Percentiles rank a stretch among this genome's conserved stretches.
These are phyloP conservation scores for Exophiala dermatitidis DNA, from an alignment of 2,329 filamentous ascomycete genomes.

Conservation along the genomic window DNA sequence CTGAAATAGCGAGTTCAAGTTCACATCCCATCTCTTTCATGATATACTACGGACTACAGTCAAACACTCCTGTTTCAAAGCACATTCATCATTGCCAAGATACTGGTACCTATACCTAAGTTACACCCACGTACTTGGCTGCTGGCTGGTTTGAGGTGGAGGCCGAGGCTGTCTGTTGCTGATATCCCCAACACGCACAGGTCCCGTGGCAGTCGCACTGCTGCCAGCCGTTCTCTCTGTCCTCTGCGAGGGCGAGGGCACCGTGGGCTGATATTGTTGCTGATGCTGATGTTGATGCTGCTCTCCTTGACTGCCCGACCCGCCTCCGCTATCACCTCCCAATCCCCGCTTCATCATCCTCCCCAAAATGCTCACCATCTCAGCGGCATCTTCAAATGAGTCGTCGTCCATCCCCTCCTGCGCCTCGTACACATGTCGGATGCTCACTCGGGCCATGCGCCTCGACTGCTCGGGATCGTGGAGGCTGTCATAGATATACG, in stretches of 20 bases:
- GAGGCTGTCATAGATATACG: slow-evolving; percentile 87
- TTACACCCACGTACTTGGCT: slow-evolving; percentile 19
- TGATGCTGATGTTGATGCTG: neutral
- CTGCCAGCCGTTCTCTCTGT: no score
- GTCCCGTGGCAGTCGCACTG: no score
- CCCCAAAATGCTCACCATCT: slow-evolving; percentile 75
- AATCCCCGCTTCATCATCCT: slow-evolving; percentile 79
- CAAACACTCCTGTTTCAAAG: no score
- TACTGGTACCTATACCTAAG: neutral
- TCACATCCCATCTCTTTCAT: no score
- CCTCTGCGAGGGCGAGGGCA: no score
- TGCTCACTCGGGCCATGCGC: slow-evolving; percentile 69
- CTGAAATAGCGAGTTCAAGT: no score
- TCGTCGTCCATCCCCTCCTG: slow-evolving; percentile 91
- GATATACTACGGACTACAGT: no score
- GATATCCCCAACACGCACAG: no score
- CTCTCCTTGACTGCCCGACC: slow-evolving; percentile 12
- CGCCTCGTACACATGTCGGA: slow-evolving; percentile 84
- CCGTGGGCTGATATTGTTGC: neutral
- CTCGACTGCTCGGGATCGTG: slow-evolving; percentile 73
- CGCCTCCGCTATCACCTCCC: slow-evolving; percentile 24
- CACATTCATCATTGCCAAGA: no score
- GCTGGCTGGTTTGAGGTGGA: neutral
- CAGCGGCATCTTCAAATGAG: slow-evolving; percentile 86
- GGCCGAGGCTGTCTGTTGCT: neutral